These are phyloP conservation scores for Gloeostereum incarnatum DNA, from an alignment of 768 basidiomycete genomes.

Conservation along the genomic window DNA sequence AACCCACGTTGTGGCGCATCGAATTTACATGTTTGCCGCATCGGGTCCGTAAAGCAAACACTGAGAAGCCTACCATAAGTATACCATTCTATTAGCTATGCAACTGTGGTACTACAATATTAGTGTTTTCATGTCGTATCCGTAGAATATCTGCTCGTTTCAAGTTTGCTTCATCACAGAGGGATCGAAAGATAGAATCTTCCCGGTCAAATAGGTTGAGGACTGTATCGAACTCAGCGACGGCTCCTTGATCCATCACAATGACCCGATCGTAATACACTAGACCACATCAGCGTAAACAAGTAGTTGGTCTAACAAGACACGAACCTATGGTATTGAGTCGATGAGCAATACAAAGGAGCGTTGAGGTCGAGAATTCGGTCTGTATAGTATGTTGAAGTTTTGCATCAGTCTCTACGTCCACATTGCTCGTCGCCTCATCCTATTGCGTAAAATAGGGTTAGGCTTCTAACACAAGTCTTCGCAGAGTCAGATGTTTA, in stretches of 20 bases:
- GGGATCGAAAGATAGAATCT: constrained; percentile 59
- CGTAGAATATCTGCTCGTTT: constrained; percentile 48
- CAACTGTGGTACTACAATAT: too few species aligned
- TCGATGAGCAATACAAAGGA: constrained; percentile 50
- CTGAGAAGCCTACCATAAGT: too few species aligned
- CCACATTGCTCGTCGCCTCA: constrained; percentile 55
- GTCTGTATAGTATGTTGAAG: constrained; percentile 55
- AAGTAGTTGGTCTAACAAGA: constrained; percentile 4
- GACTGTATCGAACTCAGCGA: constrained; percentile 73
- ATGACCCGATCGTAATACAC: constrained; percentile 62
- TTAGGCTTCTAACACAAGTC: background rate
- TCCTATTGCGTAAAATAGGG: constrained; percentile 26
- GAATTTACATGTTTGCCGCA: too few species aligned
- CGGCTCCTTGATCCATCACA: constrained; percentile 62
- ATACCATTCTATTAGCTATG: too few species aligned
- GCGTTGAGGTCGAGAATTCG: constrained; percentile 45
- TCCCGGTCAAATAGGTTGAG: constrained; percentile 51
- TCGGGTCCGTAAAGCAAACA: too few species aligned
- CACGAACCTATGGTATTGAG: constrained; percentile 45
- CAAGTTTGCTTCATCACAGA: constrained; percentile 63
- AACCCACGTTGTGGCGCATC: too few species aligned
- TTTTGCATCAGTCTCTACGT: constrained; percentile 53
- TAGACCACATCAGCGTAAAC: constrained; percentile 10
- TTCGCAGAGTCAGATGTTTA: constrained; percentile 13
- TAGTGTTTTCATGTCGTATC: constrained; percentile 26